These are phyloP conservation scores for Rhodotorula sp. DNA, from an alignment of 1,284 basidiomycete genomes.

Conservation along the genomic window DNA sequence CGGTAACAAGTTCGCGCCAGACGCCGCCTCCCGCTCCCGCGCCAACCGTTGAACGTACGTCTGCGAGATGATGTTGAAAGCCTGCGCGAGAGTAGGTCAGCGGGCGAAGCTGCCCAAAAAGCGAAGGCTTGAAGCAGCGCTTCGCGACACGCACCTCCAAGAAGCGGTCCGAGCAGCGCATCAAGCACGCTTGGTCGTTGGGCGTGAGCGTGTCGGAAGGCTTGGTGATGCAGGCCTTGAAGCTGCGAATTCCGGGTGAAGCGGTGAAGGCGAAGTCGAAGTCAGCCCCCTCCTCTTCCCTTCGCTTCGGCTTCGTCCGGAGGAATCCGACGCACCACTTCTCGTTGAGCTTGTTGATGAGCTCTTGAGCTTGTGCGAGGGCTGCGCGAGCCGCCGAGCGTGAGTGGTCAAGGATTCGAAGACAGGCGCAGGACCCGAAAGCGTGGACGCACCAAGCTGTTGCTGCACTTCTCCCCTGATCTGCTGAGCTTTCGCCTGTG, in stretches of 20 bases:
- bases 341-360: constrained; percentile 59
- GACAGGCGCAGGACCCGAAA: not conserved
- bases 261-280: too few species aligned
- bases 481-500: constrained; percentile 57
- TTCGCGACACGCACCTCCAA: constrained; percentile 57
- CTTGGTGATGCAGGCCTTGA: constrained; percentile 71
- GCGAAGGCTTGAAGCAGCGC: not conserved
- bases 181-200: constrained; percentile 74
- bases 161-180: constrained; percentile 72
- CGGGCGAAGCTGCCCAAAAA: not conserved
- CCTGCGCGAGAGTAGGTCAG: not conserved
- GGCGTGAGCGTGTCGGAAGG: constrained; percentile 65
- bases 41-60: constrained; percentile 35
- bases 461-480: constrained; percentile 66
- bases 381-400: constrained; percentile 46
- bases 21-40: constrained; percentile 22
- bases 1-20: constrained; percentile 14
- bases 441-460: constrained; percentile 54
- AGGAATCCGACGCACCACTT: constrained; percentile 34
- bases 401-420: not conserved
- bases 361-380: constrained; percentile 71
- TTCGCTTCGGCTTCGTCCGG: too few species aligned
- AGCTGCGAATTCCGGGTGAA: constrained; percentile 56
- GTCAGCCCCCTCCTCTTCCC: not conserved
- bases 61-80: constrained; percentile 38